A percentile compares a stretch with the other conserved stretches of the same genome.
These are phyloP conservation scores for Chaetothyriales sp. DNA, from an alignment of 2,329 filamentous ascomycete genomes.

Conservation along the genomic window DNA sequence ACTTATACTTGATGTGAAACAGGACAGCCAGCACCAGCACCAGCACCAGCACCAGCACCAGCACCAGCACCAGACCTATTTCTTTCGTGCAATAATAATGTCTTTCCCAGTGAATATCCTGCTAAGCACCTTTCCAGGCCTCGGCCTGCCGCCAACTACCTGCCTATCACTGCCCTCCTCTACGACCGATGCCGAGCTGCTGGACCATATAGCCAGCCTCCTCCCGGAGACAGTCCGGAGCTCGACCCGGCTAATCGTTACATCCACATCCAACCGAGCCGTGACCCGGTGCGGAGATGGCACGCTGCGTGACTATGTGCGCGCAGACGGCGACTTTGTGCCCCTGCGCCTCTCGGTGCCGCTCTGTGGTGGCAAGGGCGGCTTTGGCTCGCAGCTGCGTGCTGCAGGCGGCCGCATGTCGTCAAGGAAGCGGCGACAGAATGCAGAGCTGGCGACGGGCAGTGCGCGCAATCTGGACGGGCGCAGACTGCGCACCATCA, in stretches of 20 bases:
- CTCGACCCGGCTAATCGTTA: slow-evolving; percentile 53
- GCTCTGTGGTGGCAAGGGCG: slow-evolving; percentile 85
- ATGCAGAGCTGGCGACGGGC: slow-evolving; percentile 41
- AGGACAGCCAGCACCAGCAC: too few relatives aligned
- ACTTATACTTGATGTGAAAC: too few relatives aligned
- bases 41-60: too few relatives aligned
- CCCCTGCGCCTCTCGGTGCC: slow-evolving; percentile 66
- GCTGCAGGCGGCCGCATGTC: slow-evolving; percentile 97
- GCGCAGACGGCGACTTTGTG: slow-evolving; percentile 38
- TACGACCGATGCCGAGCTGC: slow-evolving; percentile 53
- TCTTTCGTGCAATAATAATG: slow-evolving; percentile 1
- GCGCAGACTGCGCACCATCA: slow-evolving; percentile 74
- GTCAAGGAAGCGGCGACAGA: slow-evolving; percentile 67
- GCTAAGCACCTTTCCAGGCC: slow-evolving; percentile 67
- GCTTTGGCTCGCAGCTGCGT: slow-evolving; percentile 91
- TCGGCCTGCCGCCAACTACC: slow-evolving; percentile 68
- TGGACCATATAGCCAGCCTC: slow-evolving; percentile 41
- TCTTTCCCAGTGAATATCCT: slow-evolving; percentile 53
- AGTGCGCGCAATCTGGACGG: slow-evolving; percentile 91
- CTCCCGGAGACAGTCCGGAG: slow-evolving; percentile 40
- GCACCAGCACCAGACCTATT: too few relatives aligned
- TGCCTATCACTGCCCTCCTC: slow-evolving; percentile 55
- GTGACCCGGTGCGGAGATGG: slow-evolving; percentile 36
- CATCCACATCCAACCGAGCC: slow-evolving; percentile 63
- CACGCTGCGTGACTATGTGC: slow-evolving; percentile 11